These are phyloP conservation scores for Neurospora terricola DNA, from an alignment of 495 filamentous ascomycete species.

Conservation along the genomic window DNA sequence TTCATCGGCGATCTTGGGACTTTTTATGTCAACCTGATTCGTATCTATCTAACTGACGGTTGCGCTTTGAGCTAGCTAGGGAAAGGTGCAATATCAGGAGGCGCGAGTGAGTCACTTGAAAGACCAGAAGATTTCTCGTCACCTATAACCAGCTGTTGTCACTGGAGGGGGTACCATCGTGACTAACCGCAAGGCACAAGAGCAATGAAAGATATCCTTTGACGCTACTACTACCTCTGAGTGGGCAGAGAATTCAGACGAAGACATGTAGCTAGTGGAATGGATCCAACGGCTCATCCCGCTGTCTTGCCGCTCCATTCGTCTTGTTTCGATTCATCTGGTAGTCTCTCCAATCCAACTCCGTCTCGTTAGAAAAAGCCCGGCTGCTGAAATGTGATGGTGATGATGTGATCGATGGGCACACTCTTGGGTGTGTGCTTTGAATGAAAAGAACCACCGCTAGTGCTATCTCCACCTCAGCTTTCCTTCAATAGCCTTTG, in stretches of 20 bases:
- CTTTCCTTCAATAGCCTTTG: not conserved
- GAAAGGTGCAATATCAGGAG: not conserved
- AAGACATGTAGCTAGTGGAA: not conserved
- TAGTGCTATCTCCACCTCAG: not conserved
- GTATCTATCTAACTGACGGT: not conserved
- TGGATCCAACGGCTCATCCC: not conserved
- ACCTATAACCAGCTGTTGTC: not conserved
- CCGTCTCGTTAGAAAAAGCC: not conserved
- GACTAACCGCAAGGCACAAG: not conserved
- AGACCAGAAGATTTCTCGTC: not conserved
- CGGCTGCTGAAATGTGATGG: not conserved
- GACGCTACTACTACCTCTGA: not conserved
- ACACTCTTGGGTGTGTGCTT: not conserved
- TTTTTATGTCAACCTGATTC: not conserved
- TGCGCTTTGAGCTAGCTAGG: not conserved
- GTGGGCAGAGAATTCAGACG: not conserved
- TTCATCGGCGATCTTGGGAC: not conserved
- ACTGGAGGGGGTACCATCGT: not conserved
- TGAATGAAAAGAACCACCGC: not conserved
- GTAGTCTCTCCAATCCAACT: not conserved
- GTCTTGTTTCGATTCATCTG: not conserved
- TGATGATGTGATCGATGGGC: not conserved
- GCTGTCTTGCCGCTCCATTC: not conserved
- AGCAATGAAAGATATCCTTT: not conserved
- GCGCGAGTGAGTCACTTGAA: not conserved